Evolutionary conservation across 352 stramenopile genomes (phyloP).

Genomic region (Globisporangium echinulatum): DNA sequence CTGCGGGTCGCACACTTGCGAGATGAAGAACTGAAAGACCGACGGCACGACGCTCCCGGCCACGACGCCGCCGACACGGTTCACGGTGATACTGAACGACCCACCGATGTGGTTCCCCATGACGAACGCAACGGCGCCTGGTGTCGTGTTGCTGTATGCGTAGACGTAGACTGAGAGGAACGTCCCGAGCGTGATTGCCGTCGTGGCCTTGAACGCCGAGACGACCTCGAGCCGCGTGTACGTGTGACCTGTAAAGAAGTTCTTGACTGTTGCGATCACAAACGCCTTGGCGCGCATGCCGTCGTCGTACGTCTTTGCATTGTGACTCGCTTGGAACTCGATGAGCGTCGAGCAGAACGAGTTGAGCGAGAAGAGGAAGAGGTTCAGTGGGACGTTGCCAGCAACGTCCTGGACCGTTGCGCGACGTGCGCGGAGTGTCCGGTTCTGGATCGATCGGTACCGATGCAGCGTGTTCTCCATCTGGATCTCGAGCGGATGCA

Average conservation of each 20-base stretch:
- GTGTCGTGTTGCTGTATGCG: conserved; percentile 31
- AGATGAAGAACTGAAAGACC: conserved; percentile 82
- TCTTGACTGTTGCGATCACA: conserved; percentile 13
- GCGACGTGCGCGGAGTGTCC: conserved; percentile 20
- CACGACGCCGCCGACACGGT: conserved; percentile 77
- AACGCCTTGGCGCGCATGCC: conserved; percentile 15
- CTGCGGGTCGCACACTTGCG: conserved; percentile 44
- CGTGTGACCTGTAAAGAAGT: conserved; percentile 24
- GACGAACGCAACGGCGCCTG: conserved; percentile 35
- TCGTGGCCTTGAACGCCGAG: conserved; percentile 26
- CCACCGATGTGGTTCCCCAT: conserved; percentile 53
- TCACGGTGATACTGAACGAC: conserved; percentile 47
- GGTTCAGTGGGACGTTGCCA: conserved; percentile 41
- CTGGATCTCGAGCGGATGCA: conserved; percentile 27
- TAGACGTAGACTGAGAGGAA: conserved; percentile 41
- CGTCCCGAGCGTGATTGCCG: conserved; percentile 28
- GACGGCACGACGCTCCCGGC: conserved; percentile 75
- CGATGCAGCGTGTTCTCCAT: conserved; percentile 44
- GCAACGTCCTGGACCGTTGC: conserved; percentile 28
- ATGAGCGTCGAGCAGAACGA: conserved; percentile 61
- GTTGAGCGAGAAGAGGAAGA: conserved; percentile 63
- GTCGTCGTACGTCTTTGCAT: conserved; percentile 27
- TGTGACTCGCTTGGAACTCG: conserved; percentile 29
- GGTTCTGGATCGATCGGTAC: conserved; percentile 48
- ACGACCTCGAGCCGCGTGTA: conserved; percentile 26